Conservation (phyloP, 2,329 filamentous ascomycete species). For the Verticillium longisporum region DNA sequence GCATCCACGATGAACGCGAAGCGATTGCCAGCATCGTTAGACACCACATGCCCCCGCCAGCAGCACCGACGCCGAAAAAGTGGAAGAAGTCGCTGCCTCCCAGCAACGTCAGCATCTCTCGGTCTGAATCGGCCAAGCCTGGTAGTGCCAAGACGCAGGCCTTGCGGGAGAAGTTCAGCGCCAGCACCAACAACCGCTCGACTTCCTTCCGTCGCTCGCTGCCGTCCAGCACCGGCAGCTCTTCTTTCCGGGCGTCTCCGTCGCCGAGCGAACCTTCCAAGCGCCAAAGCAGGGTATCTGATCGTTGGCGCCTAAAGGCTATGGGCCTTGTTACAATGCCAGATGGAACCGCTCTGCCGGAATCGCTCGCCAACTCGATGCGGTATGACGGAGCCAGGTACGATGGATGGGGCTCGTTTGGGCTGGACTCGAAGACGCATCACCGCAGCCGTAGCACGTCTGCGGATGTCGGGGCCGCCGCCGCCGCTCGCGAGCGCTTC, state of each 20-base stretch:
- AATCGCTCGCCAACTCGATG: conserved; percentile 40
- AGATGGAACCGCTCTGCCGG: conserved; percentile 46
- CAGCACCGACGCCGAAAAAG: conserved; percentile 1
- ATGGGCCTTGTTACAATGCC: conserved; percentile 47
- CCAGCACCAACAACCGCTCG: conserved; percentile 13
- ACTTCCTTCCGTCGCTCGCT: conserved; percentile 29
- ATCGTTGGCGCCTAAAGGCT: conserved; percentile 39
- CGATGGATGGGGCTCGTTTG: conserved; percentile 28
- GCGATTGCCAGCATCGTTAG: conserved; percentile 27
- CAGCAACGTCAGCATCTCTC: not conserved
- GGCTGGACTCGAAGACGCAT: conserved; percentile 16
- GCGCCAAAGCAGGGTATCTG: conserved; percentile 30
- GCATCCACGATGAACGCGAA: conserved; percentile 29
- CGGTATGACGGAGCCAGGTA: conserved; percentile 32
- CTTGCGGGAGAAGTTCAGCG: conserved; percentile 25
- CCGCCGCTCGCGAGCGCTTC: conserved; percentile 9
- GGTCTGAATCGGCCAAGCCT: conserved; percentile 6
- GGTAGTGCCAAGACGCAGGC: conserved; percentile 27
- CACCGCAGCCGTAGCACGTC: conserved; percentile 11
- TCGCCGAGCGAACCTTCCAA: conserved; percentile 7
- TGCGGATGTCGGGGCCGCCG: conserved; percentile 26
- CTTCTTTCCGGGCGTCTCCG: conserved; percentile 6
- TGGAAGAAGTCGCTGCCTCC: not conserved
- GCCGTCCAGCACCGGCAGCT: conserved; percentile 21
- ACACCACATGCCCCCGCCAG: conserved; percentile 7